Conservation (phyloP, 805 yeast species). For the Suhomyces kilbournensis region DNA sequence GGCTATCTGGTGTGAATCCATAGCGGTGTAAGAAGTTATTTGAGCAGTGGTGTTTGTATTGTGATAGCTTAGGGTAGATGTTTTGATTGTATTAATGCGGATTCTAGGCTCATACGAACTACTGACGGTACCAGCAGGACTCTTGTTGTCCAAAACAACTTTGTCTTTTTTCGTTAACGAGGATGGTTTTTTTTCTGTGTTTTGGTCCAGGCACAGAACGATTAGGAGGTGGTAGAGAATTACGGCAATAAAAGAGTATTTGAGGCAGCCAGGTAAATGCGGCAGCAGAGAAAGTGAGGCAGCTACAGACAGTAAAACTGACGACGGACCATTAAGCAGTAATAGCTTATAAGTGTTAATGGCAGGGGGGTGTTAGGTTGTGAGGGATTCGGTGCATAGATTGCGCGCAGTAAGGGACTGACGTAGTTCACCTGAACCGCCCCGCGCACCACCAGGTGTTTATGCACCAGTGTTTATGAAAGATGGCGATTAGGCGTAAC, state of each 20-base stretch:
- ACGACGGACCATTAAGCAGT: no score
- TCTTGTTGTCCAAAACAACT: background rate
- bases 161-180: background rate
- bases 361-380: background rate
- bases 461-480: background rate
- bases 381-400: background rate
- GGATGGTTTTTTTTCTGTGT: background rate
- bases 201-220: constrained; percentile 1
- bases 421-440: background rate
- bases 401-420: background rate
- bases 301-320: background rate
- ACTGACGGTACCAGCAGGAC: constrained; percentile 1
- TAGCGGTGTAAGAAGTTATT: background rate
- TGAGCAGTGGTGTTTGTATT: background rate
- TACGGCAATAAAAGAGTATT: background rate
- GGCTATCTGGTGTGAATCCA: background rate
- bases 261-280: background rate
- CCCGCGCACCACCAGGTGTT: background rate
- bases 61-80: background rate
- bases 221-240: background rate
- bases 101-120: background rate
- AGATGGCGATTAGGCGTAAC: background rate
- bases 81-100: background rate
- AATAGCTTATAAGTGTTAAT: no score
- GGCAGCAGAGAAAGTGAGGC: background rate